These are phyloP conservation scores for Colletotrichum kahawae DNA, from an alignment of 2,329 filamentous ascomycete genomes.

Conservation along the genomic window DNA sequence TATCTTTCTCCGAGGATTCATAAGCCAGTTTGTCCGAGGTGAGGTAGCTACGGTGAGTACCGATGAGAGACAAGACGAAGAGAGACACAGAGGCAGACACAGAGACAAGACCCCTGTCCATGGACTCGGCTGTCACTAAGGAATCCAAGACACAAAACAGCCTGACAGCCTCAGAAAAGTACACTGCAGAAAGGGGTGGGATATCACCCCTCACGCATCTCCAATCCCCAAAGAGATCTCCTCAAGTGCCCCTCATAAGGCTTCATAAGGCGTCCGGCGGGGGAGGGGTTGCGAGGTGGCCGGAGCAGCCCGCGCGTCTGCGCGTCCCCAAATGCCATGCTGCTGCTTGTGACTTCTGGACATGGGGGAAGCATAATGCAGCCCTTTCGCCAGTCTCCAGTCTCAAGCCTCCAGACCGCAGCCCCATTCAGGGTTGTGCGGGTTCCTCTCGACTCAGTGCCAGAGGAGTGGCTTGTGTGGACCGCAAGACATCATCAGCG, in stretches of 20 bases:
- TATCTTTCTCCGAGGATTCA: not conserved
- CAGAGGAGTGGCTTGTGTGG: not conserved
- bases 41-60: not conserved
- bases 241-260: not conserved
- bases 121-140: not conserved
- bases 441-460: not conserved
- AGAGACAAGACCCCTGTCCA: not conserved
- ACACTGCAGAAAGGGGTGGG: not conserved
- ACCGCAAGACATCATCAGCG: not conserved
- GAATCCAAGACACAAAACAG: not conserved
- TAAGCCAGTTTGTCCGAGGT: not conserved
- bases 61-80: not conserved
- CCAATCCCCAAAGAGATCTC: not conserved
- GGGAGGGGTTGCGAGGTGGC: not conserved
- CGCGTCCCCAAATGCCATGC: not conserved
- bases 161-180: not conserved
- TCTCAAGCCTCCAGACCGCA: not conserved
- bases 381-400: not conserved
- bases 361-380: not conserved
- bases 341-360: not conserved
- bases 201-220: not conserved
- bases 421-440: not conserved
- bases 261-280: slow-evolving; percentile 4
- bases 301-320: not conserved
- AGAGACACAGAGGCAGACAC: not conserved